Evolutionary conservation across 306 rosid species (phyloP).

Genomic region (Medicago lupulina): DNA sequence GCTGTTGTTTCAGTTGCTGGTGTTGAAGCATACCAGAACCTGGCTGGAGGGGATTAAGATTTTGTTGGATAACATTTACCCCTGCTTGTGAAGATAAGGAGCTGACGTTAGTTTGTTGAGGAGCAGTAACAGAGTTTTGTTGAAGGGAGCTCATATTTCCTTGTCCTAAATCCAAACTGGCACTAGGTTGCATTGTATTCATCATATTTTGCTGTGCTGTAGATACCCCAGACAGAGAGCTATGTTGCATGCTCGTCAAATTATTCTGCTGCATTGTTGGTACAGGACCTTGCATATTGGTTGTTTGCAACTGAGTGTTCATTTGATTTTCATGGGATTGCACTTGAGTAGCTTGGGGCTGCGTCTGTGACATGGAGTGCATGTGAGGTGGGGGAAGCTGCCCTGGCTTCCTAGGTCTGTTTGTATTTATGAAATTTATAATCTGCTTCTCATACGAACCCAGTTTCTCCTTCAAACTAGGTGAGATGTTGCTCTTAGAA

Average conservation of each 20-base stretch:
- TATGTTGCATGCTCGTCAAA: slow-evolving; percentile 70
- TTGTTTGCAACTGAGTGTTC: slow-evolving; percentile 75
- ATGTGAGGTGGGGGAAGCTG: slow-evolving; percentile 76
- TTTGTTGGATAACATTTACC: slow-evolving; percentile 66
- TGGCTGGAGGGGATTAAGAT: slow-evolving; percentile 62
- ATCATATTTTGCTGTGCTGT: slow-evolving; percentile 61
- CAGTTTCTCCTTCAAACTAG: slow-evolving; percentile 63
- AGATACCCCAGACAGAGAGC: slow-evolving; percentile 67
- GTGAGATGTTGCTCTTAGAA: slow-evolving; percentile 52
- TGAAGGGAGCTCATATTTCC: slow-evolving; percentile 78
- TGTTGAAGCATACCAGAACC: slow-evolving; percentile 74
- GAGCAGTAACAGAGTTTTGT: slow-evolving; percentile 70
- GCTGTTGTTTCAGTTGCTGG: slow-evolving; percentile 72
- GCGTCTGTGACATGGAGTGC: slow-evolving; percentile 74
- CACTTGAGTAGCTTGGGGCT: slow-evolving; percentile 64
- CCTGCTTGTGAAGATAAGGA: slow-evolving; percentile 75
- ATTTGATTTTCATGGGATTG: slow-evolving; percentile 88
- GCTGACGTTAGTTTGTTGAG: slow-evolving; percentile 70
- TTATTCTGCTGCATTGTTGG: slow-evolving; percentile 67
- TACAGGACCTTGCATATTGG: slow-evolving; percentile 68
- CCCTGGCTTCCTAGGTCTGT: slow-evolving; percentile 78
- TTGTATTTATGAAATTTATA: slow-evolving; percentile 58
- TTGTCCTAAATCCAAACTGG: slow-evolving; percentile 71
- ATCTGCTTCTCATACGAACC: slow-evolving; percentile 74
- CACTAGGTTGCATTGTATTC: slow-evolving; percentile 71